phyloP scores from a whole-genome alignment of 2,329 filamentous ascomycete genomes.

The Penicillium paneum region DNA sequence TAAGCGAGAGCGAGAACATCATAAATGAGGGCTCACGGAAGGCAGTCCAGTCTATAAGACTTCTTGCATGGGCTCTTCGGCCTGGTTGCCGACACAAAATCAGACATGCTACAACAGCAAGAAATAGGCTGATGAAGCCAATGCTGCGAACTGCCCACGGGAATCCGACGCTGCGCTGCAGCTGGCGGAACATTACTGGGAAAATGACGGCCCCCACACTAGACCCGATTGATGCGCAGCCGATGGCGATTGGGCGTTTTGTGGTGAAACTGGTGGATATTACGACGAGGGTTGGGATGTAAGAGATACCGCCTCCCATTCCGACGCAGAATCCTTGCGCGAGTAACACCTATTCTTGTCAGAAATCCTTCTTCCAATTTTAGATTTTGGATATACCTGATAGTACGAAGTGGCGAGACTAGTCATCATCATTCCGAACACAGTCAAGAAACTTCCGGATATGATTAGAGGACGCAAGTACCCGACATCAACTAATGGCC shows the following conservation, averaged over 20 bases:
- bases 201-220: slow-evolving; percentile 60
- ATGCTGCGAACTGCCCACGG: slow-evolving; percentile 58
- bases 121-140: slow-evolving; percentile 51
- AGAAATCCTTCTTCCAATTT: not conserved
- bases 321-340: slow-evolving; percentile 43
- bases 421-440: slow-evolving; percentile 33
- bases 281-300: slow-evolving; percentile 32
- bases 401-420: slow-evolving; percentile 30
- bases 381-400: slow-evolving; percentile 17
- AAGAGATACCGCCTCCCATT: slow-evolving; percentile 32
- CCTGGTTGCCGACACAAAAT: slow-evolving; percentile 42
- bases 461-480: slow-evolving; percentile 42
- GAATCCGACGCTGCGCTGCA: slow-evolving; percentile 58
- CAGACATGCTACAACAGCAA: slow-evolving; percentile 34
- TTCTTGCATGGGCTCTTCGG: slow-evolving; percentile 35
- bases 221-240: slow-evolving; percentile 56
- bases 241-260: slow-evolving; percentile 55
- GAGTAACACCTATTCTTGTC: slow-evolving; percentile 39
- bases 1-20: slow-evolving; percentile 45
- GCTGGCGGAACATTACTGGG: slow-evolving; percentile 52
- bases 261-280: slow-evolving; percentile 37
- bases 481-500: slow-evolving; percentile 49
- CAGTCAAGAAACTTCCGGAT: slow-evolving; percentile 41
- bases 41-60: slow-evolving; percentile 40
- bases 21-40: slow-evolving; percentile 43